These are phyloP conservation scores for Plasmodium vinckei DNA, from an alignment of 169 alveolate species.

Conservation along the genomic window DNA sequence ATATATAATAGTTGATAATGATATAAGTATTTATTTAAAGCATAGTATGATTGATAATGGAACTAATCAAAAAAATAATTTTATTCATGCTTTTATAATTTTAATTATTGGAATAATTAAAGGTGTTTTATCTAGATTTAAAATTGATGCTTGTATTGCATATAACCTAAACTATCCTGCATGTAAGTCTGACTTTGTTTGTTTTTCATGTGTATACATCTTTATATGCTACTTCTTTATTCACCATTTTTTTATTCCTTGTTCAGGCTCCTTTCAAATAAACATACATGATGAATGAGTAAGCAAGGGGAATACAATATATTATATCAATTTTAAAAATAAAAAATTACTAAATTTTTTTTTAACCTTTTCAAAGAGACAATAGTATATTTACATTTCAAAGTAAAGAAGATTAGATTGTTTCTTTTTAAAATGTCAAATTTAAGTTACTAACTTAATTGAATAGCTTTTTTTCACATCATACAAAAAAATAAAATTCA, in stretches of 20 bases:
- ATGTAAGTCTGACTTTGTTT: neutral
- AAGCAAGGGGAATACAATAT: neutral
- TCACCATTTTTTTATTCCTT: neutral
- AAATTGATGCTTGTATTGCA: constrained; percentile 29
- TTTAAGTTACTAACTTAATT: too few relatives aligned
- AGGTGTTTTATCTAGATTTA: constrained; percentile 32
- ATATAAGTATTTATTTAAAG: constrained; percentile 41
- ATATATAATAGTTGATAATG: constrained; percentile 31
- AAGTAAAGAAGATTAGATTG: too few relatives aligned
- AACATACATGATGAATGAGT: constrained; percentile 21
- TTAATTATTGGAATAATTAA: constrained; percentile 51
- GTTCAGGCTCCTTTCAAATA: constrained; percentile 69
- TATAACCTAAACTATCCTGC: constrained; percentile 33
- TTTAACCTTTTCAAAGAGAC: too few relatives aligned
- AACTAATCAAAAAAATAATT: constrained; percentile 51
- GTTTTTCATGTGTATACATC: too few relatives aligned
- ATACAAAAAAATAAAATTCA: too few relatives aligned
- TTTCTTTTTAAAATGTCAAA: too few relatives aligned
- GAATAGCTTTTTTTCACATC: too few relatives aligned
- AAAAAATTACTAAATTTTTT: too few relatives aligned
- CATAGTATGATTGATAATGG: constrained; percentile 36
- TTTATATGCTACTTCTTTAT: too few relatives aligned
- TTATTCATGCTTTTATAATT: constrained; percentile 38
- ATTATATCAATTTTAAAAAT: too few relatives aligned
- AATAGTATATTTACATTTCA: too few relatives aligned